phyloP scores from a whole-genome alignment of 2,329 filamentous ascomycete genomes.

The Cordyceps cicadae region DNA sequence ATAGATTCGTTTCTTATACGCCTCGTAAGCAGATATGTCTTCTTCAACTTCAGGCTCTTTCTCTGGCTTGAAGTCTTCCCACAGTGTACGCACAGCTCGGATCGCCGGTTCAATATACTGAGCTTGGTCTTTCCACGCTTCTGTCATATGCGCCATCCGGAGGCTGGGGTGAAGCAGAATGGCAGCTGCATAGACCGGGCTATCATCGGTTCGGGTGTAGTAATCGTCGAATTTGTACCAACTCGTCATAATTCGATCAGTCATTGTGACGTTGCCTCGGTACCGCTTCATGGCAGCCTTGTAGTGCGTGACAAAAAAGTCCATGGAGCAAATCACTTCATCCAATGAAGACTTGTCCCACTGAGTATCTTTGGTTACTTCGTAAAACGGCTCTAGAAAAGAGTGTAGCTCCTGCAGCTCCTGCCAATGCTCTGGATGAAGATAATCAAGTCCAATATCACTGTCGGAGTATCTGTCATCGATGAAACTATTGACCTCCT shows the following conservation, averaged over 20 bases:
- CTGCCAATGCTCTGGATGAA: constrained; percentile 3
- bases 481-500: neutral
- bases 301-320: neutral
- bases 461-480: neutral
- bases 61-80: neutral
- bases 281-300: neutral
- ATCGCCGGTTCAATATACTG: neutral
- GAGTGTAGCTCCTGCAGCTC: neutral
- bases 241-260: neutral
- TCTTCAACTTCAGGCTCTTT: neutral
- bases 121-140: neutral
- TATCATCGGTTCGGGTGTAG: neutral
- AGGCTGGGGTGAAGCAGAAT: constrained; percentile 2
- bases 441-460: constrained; percentile 3
- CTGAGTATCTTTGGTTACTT: constrained; percentile 3
- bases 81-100: neutral
- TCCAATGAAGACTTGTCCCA: neutral
- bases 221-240: neutral
- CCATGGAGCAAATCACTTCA: neutral
- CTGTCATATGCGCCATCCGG: neutral
- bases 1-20: neutral
- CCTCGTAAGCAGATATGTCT: neutral
- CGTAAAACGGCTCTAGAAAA: constrained; percentile 5
- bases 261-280: neutral
- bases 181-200: neutral